Conservation (phyloP, 1,139 yeast genomes). For the Kurtzmaniella quercitrusa region DNA sequence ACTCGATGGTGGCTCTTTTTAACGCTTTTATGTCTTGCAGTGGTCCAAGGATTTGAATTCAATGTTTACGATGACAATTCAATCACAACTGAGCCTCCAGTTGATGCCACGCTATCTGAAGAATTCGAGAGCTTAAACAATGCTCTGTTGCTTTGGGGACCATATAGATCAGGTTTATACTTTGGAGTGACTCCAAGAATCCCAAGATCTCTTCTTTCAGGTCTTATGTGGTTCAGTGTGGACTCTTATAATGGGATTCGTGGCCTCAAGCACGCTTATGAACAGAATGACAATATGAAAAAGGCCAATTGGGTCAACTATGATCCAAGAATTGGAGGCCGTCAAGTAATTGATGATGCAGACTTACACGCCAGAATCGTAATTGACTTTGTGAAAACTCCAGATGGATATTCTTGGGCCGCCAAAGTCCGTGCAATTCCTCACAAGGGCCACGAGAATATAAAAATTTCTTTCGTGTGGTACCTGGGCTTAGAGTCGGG, state of each 20-base stretch:
- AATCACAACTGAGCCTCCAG: conserved; percentile 4
- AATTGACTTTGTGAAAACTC: conserved; percentile 73
- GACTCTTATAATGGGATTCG: conserved; percentile 57
- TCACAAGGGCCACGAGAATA: conserved; percentile 41
- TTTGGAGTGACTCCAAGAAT: conserved; percentile 80
- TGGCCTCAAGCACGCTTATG: conserved; percentile 74
- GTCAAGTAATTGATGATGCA: conserved; percentile 66
- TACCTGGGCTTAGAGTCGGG: conserved; percentile 73
- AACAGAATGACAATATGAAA: conserved; percentile 65
- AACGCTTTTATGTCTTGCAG: conserved; percentile 1
- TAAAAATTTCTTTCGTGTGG: conserved; percentile 65
- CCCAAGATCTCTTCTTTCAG: conserved; percentile 74
- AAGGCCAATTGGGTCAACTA: conserved; percentile 83
- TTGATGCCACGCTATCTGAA: conserved; percentile 13
- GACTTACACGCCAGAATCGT: conserved; percentile 60
- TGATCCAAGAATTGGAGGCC: conserved; percentile 88
- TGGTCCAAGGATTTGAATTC: conserved; percentile 12
- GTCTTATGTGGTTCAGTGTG: conserved; percentile 85
- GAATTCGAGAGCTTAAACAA: conserved; percentile 26
- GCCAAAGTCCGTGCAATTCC: conserved; percentile 64
- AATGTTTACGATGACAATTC: conserved; percentile 13
- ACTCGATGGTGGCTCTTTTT: conserved; percentile 1
- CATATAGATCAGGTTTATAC: conserved; percentile 83
- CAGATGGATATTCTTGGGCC: conserved; percentile 76
- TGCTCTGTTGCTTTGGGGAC: conserved; percentile 71